phyloP scores from a whole-genome alignment of 768 basidiomycete genomes.

The Phaffia australis region DNA sequence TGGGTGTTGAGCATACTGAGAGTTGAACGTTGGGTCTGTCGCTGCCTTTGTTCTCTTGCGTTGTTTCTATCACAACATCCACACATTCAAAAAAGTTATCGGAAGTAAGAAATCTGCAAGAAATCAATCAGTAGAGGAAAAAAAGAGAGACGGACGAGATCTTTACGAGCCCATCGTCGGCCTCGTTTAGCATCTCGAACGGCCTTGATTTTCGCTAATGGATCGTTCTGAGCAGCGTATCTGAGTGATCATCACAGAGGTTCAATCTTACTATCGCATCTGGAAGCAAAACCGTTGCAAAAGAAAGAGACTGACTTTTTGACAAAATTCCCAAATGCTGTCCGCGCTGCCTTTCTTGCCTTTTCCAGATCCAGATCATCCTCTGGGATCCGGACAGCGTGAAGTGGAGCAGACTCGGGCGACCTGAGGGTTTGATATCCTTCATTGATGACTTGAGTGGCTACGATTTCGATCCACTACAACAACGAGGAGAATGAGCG shows the following conservation, averaged over 20 bases:
- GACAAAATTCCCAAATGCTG: conserved; percentile 2
- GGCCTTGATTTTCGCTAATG: conserved; percentile 27
- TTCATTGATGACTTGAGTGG: neutral
- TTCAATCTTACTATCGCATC: neutral
- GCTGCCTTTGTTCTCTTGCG: conserved; percentile 32
- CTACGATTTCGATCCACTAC: conserved; percentile 13
- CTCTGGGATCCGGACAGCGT: neutral
- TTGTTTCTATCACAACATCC: conserved; percentile 35
- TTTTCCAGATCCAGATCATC: conserved; percentile 14
- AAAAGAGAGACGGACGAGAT: conserved; percentile 28
- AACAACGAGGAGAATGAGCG: too few relatives aligned
- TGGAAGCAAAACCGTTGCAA: too few relatives aligned
- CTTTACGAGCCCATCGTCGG: conserved; percentile 36
- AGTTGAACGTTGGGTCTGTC: conserved; percentile 23
- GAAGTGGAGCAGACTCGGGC: neutral
- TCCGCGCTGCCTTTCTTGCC: conserved; percentile 11
- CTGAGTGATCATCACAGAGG: neutral
- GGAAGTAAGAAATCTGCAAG: neutral
- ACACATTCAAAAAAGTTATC: neutral
- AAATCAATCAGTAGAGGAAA: neutral
- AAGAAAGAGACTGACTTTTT: conserved; percentile 10
- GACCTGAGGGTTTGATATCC: neutral
- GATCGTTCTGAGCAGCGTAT: conserved; percentile 32
- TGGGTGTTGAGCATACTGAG: conserved; percentile 12
- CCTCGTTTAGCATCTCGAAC: conserved; percentile 33